Conservation (phyloP, 2,329 filamentous ascomycete genomes). For the Aureobasidium sp. region DNA sequence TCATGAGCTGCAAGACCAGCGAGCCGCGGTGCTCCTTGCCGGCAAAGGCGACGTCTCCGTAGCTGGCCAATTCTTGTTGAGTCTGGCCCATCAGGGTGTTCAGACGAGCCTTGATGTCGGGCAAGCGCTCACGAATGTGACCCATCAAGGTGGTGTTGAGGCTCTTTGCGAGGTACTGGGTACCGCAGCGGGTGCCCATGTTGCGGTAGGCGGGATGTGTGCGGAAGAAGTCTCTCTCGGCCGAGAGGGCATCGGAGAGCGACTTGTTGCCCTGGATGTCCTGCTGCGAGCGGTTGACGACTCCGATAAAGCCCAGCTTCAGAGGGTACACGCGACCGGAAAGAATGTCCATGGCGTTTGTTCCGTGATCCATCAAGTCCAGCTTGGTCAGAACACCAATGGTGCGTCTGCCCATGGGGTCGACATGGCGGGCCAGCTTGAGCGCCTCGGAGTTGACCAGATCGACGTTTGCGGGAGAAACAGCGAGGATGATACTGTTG, state of each 20-base stretch:
- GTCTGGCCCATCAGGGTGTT: constrained; percentile 99
- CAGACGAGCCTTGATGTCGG: constrained; percentile 93
- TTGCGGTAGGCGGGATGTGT: constrained; percentile 96
- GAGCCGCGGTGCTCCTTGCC: constrained; percentile 95
- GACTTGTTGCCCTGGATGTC: constrained; percentile 95
- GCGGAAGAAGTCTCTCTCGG: constrained; percentile 90
- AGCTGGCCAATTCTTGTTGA: constrained; percentile 94
- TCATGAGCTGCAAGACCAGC: constrained; percentile 94
- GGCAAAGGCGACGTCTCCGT: constrained; percentile 94
- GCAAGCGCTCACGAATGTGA: constrained; percentile 89
- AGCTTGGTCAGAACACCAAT: constrained; percentile 96
- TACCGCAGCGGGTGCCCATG: constrained; percentile 87
- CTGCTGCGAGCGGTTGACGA: constrained; percentile 95
- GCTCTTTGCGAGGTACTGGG: constrained; percentile 87
- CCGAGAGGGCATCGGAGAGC: constrained; percentile 81
- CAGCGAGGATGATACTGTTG: constrained; percentile 94
- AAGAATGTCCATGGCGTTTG: constrained; percentile 95
- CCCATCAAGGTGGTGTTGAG: constrained; percentile 92
- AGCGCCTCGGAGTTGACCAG: constrained; percentile 96
- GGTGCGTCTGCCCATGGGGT: constrained; percentile 85
- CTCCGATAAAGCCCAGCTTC: constrained; percentile 95
- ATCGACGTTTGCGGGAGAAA: constrained; percentile 95
- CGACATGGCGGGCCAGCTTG: constrained; percentile 93
- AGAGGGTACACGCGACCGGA: constrained; percentile 92
- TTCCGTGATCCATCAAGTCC: constrained; percentile 97